Base-by-base conservation (phyloP, 2,329 filamentous ascomycete genomes). In the Penicillium sp. region DNA sequence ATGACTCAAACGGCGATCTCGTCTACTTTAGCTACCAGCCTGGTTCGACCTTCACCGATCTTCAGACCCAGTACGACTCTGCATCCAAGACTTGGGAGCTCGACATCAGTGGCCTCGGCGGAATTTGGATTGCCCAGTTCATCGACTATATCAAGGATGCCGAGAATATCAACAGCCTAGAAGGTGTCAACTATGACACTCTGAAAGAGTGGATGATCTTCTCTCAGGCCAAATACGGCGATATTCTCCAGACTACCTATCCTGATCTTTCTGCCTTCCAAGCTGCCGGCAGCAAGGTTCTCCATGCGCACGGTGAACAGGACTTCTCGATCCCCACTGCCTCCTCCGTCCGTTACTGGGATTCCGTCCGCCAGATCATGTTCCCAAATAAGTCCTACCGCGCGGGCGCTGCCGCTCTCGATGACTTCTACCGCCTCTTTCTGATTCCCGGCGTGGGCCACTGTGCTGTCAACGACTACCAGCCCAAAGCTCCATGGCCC, bases 231-330 rank as follows among this genome's bases (percentile, higher is more conserved):
- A 70, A 68, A 33, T 84, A 80, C 62, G 56, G 67, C 5, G 77
- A 79, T 56, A 76, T 63, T 43, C 68, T 82, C 1, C 80, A 82
- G 58, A 82, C 79, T 9, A 81, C 74, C 1, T 65, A 73, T 41
- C 77, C 79, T 1, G 80, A 83, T 57, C 69, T 83, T 1, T 76
- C 74, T 0, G 56, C 68, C 6, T 81, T 81, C 69, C 66, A 77
- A 33, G 53, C 68, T 1, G 63, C 70, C 0, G 80, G 80, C 18
- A 80, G 78, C 45, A 84, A 83, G 65, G 64, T 84, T 2, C 64
- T 84, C 10, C 79, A 82, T 60, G 80, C 75, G 66, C 81, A 84
- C 65, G 80, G 80, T 48, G 80, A 83, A 63, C 75, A 75, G 0
- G 81, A 84, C 63, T 61, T 70, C 33, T 75, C 71, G 3, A 73